Evolutionary conservation across 2,329 filamentous ascomycete species (phyloP).

Genomic region (Epichloe sibirici): DNA sequence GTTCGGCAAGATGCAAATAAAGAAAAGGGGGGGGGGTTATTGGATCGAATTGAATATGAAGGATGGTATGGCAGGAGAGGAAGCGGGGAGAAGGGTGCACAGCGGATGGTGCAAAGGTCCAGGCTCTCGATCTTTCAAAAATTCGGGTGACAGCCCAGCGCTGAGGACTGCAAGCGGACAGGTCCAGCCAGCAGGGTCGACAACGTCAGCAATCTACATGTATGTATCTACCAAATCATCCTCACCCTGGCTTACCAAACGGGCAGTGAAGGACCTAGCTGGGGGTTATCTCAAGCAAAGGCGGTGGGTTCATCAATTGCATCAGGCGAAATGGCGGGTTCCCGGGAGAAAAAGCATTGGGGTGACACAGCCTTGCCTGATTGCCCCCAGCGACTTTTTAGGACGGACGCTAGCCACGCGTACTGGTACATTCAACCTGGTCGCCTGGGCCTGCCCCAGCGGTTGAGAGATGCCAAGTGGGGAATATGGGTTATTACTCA

Average conservation of each 20-base stretch:
- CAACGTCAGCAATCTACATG: no score
- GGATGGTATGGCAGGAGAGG: background rate
- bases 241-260: no score
- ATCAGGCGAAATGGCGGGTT: background rate
- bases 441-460: slow-evolving; percentile 4
- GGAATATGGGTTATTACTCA: background rate
- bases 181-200: no score
- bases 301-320: background rate
- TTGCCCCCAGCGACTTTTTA: slow-evolving; percentile 2
- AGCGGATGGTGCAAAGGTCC: no score
- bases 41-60: background rate
- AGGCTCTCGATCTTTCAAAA: no score
- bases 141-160: no score
- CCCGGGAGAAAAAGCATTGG: slow-evolving; percentile 9
- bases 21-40: background rate
- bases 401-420: background rate
- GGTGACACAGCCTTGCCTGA: slow-evolving; percentile 5
- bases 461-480: slow-evolving; percentile 7
- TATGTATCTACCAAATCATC: no score
- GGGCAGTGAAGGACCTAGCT: no score
- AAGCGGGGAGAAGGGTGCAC: background rate
- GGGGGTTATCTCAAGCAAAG: no score
- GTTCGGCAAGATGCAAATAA: background rate
- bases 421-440: slow-evolving; percentile 5
- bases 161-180: no score